These are phyloP conservation scores for Isatis tinctoria DNA, from an alignment of 345 rosid genomes.

Conservation along the genomic window DNA sequence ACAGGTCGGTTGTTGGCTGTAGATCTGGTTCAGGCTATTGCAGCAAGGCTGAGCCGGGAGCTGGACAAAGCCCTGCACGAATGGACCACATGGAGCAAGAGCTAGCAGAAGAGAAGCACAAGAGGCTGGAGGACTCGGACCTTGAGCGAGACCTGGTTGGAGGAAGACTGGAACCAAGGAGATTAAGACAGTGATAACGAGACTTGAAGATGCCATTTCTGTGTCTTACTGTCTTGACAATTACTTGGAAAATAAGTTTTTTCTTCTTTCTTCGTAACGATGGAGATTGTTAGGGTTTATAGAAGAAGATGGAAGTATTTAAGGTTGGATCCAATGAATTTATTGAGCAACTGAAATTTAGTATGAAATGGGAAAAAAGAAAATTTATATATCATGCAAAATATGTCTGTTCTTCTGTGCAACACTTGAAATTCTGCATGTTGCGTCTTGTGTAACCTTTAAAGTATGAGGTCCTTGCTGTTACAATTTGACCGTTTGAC, in stretches of 20 bases:
- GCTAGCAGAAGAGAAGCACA: constrained; percentile 53
- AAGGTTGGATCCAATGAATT: constrained; percentile 36
- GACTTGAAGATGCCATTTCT: constrained; percentile 22
- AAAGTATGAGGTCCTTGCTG: not conserved
- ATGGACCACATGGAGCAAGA: constrained; percentile 65
- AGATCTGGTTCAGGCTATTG: constrained; percentile 51
- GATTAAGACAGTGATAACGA: constrained; percentile 32
- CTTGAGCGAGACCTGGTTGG: constrained; percentile 37
- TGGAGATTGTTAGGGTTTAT: not conserved
- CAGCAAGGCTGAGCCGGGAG: constrained; percentile 63
- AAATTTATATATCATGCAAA: constrained; percentile 36
- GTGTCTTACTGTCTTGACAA: not conserved
- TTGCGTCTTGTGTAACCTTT: not conserved
- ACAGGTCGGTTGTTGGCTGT: constrained; percentile 48
- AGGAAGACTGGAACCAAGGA: constrained; percentile 19
- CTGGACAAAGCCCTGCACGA: constrained; percentile 52
- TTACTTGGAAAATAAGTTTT: constrained; percentile 21
- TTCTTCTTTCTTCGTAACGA: constrained; percentile 6
- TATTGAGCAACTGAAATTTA: not conserved
- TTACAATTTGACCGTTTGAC: constrained; percentile 1
- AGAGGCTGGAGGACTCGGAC: constrained; percentile 31
- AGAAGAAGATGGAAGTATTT: constrained; percentile 4
- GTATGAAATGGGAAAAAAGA: not conserved
- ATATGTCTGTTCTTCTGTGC: constrained; percentile 34
- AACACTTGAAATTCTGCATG: constrained; percentile 23